phyloP scores from a whole-genome alignment of 164 flowering plant species.

The Platanus orientalis region DNA sequence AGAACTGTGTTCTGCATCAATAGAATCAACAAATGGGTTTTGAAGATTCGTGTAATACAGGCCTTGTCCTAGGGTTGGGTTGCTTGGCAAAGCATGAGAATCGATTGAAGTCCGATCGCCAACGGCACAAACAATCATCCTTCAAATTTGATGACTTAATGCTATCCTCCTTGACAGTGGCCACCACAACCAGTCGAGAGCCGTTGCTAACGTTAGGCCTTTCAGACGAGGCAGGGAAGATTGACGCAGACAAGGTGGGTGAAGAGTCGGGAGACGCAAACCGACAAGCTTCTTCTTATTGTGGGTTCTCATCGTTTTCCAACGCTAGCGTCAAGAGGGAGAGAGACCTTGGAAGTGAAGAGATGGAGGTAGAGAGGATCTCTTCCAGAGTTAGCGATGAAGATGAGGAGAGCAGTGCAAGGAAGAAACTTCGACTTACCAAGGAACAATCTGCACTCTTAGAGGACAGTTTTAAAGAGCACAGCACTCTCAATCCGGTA shows the following conservation, averaged over 20 bases:
- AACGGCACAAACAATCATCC: slow-evolving; percentile 9
- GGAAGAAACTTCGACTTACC: slow-evolving; percentile 84
- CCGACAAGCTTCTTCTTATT: slow-evolving; percentile 35
- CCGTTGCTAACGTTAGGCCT: slow-evolving; percentile 56
- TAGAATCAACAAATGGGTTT: slow-evolving; percentile 31
- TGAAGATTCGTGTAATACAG: slow-evolving; percentile 44
- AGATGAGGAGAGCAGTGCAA: slow-evolving; percentile 67
- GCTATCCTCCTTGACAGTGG: background rate
- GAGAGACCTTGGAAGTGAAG: slow-evolving; percentile 54
- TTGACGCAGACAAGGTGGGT: slow-evolving; percentile 13
- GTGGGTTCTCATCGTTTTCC: slow-evolving; percentile 62
- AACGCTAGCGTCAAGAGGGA: slow-evolving; percentile 65
- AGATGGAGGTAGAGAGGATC: slow-evolving; percentile 28
- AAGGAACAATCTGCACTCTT: slow-evolving; percentile 82
- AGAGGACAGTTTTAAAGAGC: slow-evolving; percentile 85
- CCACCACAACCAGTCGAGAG: slow-evolving; percentile 23
- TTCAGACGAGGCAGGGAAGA: slow-evolving; percentile 22
- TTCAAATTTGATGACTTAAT: slow-evolving; percentile 7
- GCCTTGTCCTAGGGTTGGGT: slow-evolving; percentile 57
- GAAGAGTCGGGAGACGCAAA: slow-evolving; percentile 14
- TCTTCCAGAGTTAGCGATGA: slow-evolving; percentile 61
- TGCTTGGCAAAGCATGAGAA: slow-evolving; percentile 7
- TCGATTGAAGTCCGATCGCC: slow-evolving; percentile 3
- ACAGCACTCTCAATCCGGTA: slow-evolving; percentile 90
- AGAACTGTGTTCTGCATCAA: background rate